These are phyloP conservation scores for Xerocomus amazonicus DNA, from an alignment of 1,284 basidiomycete species.

Conservation along the genomic window DNA sequence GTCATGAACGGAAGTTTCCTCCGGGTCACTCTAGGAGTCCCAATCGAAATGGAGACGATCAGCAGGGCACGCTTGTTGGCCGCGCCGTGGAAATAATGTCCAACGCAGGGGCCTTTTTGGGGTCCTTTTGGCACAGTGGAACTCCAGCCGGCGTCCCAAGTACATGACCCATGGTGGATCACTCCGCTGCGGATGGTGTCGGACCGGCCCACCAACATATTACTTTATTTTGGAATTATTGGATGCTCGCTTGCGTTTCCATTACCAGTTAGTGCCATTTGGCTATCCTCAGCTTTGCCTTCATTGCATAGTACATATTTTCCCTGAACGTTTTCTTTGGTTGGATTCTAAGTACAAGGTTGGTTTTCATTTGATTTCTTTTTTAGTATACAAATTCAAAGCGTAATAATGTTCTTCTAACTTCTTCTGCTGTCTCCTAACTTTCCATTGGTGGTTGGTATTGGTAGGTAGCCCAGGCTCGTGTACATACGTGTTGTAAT, in stretches of 20 bases:
- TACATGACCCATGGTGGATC: conserved; percentile 10
- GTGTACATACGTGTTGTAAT: conserved; percentile 28
- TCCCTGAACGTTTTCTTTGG: conserved; percentile 18
- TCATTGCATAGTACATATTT: conserved; percentile 27
- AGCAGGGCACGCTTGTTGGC: conserved; percentile 50
- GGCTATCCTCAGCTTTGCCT: background rate
- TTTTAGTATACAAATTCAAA: conserved; percentile 21
- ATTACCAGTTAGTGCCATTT: background rate
- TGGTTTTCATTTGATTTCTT: conserved; percentile 3
- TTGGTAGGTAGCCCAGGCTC: conserved; percentile 16
- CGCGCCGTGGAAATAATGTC: conserved; percentile 70
- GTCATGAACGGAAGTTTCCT: conserved; percentile 29
- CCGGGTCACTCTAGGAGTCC: conserved; percentile 27
- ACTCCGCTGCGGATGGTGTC: background rate
- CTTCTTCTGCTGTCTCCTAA: background rate
- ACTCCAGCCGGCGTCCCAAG: conserved; percentile 19
- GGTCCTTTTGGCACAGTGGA: conserved; percentile 40
- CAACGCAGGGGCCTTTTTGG: conserved; percentile 60
- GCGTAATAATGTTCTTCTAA: conserved; percentile 17
- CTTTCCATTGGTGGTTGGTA: conserved; percentile 2
- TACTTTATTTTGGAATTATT: conserved; percentile 37
- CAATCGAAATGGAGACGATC: conserved; percentile 25
- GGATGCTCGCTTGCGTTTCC: conserved; percentile 19
- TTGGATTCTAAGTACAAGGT: conserved; percentile 9
- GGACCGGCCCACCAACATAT: background rate